Conservation (phyloP, 345 rosid genomes). For the Lepidium africanum region DNA sequence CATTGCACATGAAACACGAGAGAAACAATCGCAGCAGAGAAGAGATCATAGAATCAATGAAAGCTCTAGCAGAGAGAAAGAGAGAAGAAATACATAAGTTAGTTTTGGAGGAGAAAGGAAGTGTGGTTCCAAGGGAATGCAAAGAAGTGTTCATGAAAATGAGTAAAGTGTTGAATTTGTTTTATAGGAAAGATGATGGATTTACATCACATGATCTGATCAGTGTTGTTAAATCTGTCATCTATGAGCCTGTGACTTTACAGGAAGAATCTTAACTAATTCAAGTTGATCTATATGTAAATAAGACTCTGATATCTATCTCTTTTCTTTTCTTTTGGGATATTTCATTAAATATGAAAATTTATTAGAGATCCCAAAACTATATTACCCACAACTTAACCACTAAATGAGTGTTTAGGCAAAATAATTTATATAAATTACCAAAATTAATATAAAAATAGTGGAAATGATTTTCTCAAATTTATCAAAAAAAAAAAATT, state of each 20-base stretch:
- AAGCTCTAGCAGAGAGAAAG: slow-evolving; percentile 18
- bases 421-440: too few relatives aligned
- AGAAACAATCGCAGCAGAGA: slow-evolving; percentile 25
- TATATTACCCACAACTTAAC: too few relatives aligned
- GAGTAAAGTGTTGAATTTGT: slow-evolving; percentile 58
- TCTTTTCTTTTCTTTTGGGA: too few relatives aligned
- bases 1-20: slow-evolving; percentile 44
- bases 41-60: slow-evolving; percentile 33
- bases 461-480: too few relatives aligned
- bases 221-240: slow-evolving; percentile 39
- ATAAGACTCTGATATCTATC: too few relatives aligned
- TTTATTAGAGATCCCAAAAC: too few relatives aligned
- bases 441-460: too few relatives aligned
- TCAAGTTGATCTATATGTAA: neutral
- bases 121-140: slow-evolving; percentile 59
- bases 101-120: slow-evolving; percentile 47
- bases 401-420: too few relatives aligned
- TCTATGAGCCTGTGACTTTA: slow-evolving; percentile 38
- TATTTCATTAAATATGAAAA: too few relatives aligned
- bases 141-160: slow-evolving; percentile 73
- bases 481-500: too few relatives aligned
- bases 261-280: slow-evolving; percentile 5
- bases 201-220: slow-evolving; percentile 50
- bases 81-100: slow-evolving; percentile 44
- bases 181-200: slow-evolving; percentile 73